Base-by-base conservation (phyloP, 2,329 filamentous ascomycete species). In the Aspergillus ruber region DNA sequence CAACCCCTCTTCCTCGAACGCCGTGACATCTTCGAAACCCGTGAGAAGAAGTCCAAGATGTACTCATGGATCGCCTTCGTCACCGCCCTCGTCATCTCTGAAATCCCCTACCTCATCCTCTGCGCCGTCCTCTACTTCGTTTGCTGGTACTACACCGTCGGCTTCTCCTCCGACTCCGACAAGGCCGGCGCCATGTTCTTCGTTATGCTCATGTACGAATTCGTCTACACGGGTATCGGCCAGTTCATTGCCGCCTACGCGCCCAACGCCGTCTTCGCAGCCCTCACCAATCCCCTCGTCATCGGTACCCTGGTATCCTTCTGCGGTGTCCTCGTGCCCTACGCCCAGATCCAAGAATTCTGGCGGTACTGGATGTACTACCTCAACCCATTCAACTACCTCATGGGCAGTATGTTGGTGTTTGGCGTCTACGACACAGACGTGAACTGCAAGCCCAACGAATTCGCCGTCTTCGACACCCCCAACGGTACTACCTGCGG, bases 171-270 rank as follows among this genome's bases (percentile, higher is more conserved):
- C 3, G 55, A 54, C 15, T 56, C 79, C 21, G 56, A 58, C 50
- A 64, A 61, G 43, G 58, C 63, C 12, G 64, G 65, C 5, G 56
- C 55, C 56, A 77, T 82, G 7, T 90, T 84, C 69, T 71, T 90
- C 29, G 86, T 90, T 79, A 81, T 80, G 9, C 66, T 89, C 53
- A 74, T 89, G 2, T 88, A 88, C 69, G 86, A 82, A 68, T 68
- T 88, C 20, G 86, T 88, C 69, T 79, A 83, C 65, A 79, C 76
- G 23, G 81, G 74, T 57, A 89, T 83, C 79, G 87, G 84, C 12
- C 86, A 88, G 64, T 89, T 85, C 80, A 85, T 90, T 55, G 84
- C 83, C 50, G 85, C 87, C 0, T 88, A 88, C 63, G 84, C 86
- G 0, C 85, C 68, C 39, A 74, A 73, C 53, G 70, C 86, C 0